phyloP scores from a whole-genome alignment of 306 rosid genomes.

The Leucaena leucocephala region DNA sequence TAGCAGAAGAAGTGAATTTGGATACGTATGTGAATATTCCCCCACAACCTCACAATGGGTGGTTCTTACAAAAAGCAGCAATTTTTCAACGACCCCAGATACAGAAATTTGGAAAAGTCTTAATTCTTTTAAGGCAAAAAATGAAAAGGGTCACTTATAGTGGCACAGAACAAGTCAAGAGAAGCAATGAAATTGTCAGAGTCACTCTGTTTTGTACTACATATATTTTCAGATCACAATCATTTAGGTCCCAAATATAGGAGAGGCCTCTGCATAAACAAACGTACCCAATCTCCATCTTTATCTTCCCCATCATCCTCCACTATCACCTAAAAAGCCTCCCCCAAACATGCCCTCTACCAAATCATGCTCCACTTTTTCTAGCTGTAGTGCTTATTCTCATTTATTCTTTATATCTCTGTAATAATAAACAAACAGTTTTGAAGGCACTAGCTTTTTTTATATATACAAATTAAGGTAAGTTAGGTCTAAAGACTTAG shows the following conservation, averaged over 20 bases:
- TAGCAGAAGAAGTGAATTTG: background rate
- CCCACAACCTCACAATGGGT: background rate
- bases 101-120: too few relatives aligned
- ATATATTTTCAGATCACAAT: constrained; percentile 34
- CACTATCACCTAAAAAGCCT: constrained; percentile 32
- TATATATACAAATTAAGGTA: too few relatives aligned
- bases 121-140: background rate
- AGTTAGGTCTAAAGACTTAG: too few relatives aligned
- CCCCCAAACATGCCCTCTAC: background rate
- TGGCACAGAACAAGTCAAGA: constrained; percentile 35
- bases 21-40: background rate
- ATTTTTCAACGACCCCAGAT: background rate
- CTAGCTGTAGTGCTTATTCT: constrained; percentile 42
- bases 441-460: too few relatives aligned
- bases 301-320: constrained; percentile 36
- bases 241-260: constrained; percentile 38
- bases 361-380: constrained; percentile 35
- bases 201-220: constrained; percentile 42
- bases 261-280: background rate
- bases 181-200: constrained; percentile 20
- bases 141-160: background rate
- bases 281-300: constrained; percentile 33
- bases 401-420: background rate
- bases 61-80: background rate
- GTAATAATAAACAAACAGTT: background rate